These are phyloP conservation scores for Penicillium bialowiezense DNA, from an alignment of 495 filamentous ascomycete species.

Conservation along the genomic window DNA sequence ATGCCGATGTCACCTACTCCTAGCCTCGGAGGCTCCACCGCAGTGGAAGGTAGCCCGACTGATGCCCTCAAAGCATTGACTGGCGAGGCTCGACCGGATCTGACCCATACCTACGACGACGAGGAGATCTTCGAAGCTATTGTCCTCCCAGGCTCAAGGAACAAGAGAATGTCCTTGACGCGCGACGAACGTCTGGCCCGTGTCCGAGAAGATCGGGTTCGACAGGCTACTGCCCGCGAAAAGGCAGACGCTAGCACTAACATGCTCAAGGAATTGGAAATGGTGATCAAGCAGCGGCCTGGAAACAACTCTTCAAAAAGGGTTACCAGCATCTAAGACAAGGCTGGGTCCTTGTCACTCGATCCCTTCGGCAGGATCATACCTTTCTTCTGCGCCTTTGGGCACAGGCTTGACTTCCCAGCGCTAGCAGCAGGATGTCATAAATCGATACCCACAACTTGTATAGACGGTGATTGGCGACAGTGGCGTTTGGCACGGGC, in stretches of 20 bases:
- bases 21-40: conserved; percentile 80
- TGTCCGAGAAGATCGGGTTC: conserved; percentile 82
- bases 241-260: conserved; percentile 74
- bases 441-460: conserved; percentile 41
- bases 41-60: conserved; percentile 74
- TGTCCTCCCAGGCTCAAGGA: conserved; percentile 58
- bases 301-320: conserved; percentile 45
- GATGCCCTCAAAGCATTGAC: conserved; percentile 75
- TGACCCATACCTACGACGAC: conserved; percentile 41
- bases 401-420: conserved; percentile 7
- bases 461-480: conserved; percentile 39
- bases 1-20: conserved; percentile 75
- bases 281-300: conserved; percentile 77
- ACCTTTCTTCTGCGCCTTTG: conserved; percentile 4
- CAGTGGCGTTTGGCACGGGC: conserved; percentile 26
- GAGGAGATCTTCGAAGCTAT: conserved; percentile 90
- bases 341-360: not conserved
- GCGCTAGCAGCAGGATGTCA: conserved; percentile 14
- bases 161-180: conserved; percentile 67
- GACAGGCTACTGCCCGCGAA: conserved; percentile 63
- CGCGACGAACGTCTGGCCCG: conserved; percentile 85
- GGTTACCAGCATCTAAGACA: conserved; percentile 43
- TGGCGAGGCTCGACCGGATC: conserved; percentile 51
- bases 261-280: conserved; percentile 89
- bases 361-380: not conserved